Evolutionary conservation across 257 asterid species (phyloP), one percentile per base, ranked within the genome.

Genomic region (Plantago major): DNA sequence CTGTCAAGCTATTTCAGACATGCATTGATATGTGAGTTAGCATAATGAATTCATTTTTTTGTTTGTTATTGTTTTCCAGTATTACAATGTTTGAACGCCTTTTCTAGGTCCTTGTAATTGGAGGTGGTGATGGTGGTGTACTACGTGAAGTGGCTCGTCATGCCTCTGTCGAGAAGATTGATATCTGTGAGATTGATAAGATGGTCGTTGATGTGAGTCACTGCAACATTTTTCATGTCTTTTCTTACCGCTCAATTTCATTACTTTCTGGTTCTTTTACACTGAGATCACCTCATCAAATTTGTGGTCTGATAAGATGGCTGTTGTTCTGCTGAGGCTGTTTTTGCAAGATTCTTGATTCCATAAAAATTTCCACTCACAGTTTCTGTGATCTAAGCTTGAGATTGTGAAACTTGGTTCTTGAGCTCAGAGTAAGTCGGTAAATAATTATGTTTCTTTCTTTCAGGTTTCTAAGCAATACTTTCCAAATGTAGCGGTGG

Each of bases 91-190:
- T 33, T 5, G 40, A 33, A 33, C 8, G 6, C 42, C 33, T 47
- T 65, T 4, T 47, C 65, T 63, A 92, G 99, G 99, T 92, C 67
- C 80, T 93, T 76, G 99, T 93, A 43, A 93, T 93, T 64, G 99
- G 99, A 67, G 99, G 99, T 66, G 99, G 99, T 64, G 99, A 93
- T 78, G 99, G 99, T 15, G 97, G 99, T 42, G 99, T 93, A 63
- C 65, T 93, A 77, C 97, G 99, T 15, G 99, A 93, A 69, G 97
- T 93, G 38, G 71, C 99, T 47, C 97, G 99, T 33, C 81, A 93
- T 71, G 74, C 96, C 58, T 84, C 99, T 57, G 83, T 93, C 62
- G 97, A 87, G 83, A 81, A 89, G 81, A 84, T 93, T 37, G 99
- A 93, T 72, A 87, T 93, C 38, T 93, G 99, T 54, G 99, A 93